Evolutionary conservation across 805 yeast species (phyloP), one percentile per base, ranked within the genome.

Genomic region (Diddensiella santjacobensis): DNA sequence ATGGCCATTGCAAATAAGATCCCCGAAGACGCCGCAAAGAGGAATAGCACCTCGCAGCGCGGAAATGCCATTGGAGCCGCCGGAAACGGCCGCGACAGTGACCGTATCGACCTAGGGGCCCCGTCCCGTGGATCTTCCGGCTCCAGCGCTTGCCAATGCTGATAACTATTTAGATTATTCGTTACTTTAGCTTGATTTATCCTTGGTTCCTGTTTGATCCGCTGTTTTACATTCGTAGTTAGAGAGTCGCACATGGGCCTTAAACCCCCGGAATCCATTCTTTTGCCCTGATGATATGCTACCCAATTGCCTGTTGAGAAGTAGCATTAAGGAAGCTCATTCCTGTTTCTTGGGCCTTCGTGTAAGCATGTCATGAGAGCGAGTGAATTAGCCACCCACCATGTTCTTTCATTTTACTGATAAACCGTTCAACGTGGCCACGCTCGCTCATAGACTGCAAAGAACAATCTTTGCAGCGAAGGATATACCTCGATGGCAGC

Each of bases 1-100:
- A 71, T 87, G 62, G 91, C 87, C 13, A 87, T 91, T 55, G 99
- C 96, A 40, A 80, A 81, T 51, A 83, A 84, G 70, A 85, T 91
- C 47, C 96, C 97, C n/a, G 65, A 68, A 42, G 73, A 71, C 40
- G 31, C 31, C 31, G 37, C 26, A 22, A 54, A 57, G 51, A 56
- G 52, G 11, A 10, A 33, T 23, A 24, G 45, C 26, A 8, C 30
- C 42, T 30, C 40, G 31, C 40, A 33, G 40, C 42, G 47, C 17
- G 44, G 45, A 19, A 29, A 30, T 10, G 36, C 39, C 5, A 40
- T 47, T 11, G 40, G 30, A 23, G 45, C 40, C 23, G 48, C 40
- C 11, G 29, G 36, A 20, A n/a, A n/a, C n/a, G 45, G 56, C 59
- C 30, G 57, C 47, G 50, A 52, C 37, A 61, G 40, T 24, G 52